A percentile compares a stretch with the other conserved stretches of the same genome.
These are phyloP conservation scores for Eutypa lata DNA, from an alignment of 2,329 filamentous ascomycete species.

Conservation along the genomic window DNA sequence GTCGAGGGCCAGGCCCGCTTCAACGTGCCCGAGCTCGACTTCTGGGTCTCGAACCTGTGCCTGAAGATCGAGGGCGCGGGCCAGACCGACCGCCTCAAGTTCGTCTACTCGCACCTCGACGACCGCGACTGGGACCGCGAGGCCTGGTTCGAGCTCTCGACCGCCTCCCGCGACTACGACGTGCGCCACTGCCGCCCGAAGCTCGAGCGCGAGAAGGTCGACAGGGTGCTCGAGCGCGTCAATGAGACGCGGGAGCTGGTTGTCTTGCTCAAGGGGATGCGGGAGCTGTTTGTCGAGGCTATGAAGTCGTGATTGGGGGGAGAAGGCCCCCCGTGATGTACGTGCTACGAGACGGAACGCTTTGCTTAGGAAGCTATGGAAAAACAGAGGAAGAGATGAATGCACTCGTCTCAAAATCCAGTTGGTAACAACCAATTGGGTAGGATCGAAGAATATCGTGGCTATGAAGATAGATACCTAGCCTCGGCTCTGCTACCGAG, in stretches of 20 bases:
- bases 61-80: slow-evolving; percentile 87
- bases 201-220: slow-evolving; percentile 73
- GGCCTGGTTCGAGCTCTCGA: slow-evolving; percentile 90
- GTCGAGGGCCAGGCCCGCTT: slow-evolving; percentile 81
- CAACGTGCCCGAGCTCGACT: slow-evolving; percentile 90
- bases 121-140: slow-evolving; percentile 85
- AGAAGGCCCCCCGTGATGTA: no score
- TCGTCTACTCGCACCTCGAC: slow-evolving; percentile 83
- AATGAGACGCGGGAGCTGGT: slow-evolving; percentile 78
- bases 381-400: no score
- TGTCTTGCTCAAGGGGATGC: slow-evolving; percentile 75
- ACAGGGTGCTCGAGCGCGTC: slow-evolving; percentile 71
- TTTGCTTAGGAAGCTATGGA: no score
- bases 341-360: no score
- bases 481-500: no score
- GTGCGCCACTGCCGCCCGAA: slow-evolving; percentile 79
- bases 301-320: slow-evolving; percentile 46
- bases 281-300: slow-evolving; percentile 70
- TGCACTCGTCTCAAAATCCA: no score
- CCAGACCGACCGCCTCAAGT: slow-evolving; percentile 79
- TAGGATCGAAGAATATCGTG: no score
- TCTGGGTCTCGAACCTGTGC: slow-evolving; percentile 91
- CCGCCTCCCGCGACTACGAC: slow-evolving; percentile 77
- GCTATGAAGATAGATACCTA: no score
- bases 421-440: no score